Base-by-base conservation (phyloP, 768 basidiomycete species). In the Tylopilus balloui region DNA sequence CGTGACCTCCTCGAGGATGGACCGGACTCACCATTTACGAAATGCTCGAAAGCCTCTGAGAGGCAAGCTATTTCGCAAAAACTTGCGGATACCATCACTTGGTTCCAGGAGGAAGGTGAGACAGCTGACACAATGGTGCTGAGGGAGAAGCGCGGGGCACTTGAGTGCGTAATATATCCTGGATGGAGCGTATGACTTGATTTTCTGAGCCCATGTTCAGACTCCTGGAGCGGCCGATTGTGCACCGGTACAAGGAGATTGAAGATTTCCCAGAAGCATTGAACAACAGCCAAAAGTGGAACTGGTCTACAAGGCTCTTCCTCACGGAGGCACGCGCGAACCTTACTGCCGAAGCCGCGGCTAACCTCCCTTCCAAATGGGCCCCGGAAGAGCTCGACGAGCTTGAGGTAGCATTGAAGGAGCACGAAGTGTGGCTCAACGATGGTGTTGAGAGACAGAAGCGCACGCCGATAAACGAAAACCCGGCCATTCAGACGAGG, bases 251-350 rank as follows among this genome's bases (percentile, higher is more conserved):
- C 72, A 79, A 83, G 65, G 96, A 99, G 69, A 86, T 88, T 39
- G 81, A 88, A 55, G 83, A 83, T 24, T 92, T 96, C 69, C 88
- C 89, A 3, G 78, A 81, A 53, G 83, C 85, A 1, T 74, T 98
- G 47, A 87, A 92, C 61, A 85, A 78, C 69, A 83, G 80, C 50
- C 88, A 89, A 64, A 86, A 82, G 80, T 86, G 82, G 87, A 92
- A 83, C 70, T 99, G 81, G 88, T 85, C 77, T 68, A 88, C 81
- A 50, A 84, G 77, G 14, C 66, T 88, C n/a, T 99, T 98, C 84
- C 77, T 96, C 24, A 70, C 75, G 1, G 87, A 92, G 45, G 93
- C 94, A 20, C 75, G 75, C 6, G 64, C 74, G 49, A 94, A 95
- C 66, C 69, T 87, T 37, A 89, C 89, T 2, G 68, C 70, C 3